phyloP scores from a whole-genome alignment of 768 basidiomycete species.

The Mrakia frigida region DNA sequence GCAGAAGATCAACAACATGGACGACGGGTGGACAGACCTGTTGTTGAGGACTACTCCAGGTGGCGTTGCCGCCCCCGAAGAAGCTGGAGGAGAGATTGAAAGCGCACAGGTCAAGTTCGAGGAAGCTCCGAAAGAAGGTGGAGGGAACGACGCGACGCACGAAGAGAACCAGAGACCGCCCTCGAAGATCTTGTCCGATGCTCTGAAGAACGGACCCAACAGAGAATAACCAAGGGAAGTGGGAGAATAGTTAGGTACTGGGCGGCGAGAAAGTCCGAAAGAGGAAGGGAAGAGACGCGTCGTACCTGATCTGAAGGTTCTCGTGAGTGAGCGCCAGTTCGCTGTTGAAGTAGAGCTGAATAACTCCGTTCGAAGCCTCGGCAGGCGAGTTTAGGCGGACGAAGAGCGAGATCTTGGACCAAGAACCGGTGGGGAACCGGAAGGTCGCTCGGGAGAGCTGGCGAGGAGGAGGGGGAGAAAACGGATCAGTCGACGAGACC shows the following conservation, averaged over 20 bases:
- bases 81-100: constrained; percentile 7
- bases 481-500: background rate
- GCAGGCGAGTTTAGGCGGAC: constrained; percentile 68
- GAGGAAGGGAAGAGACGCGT: too few species aligned
- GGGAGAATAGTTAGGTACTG: background rate
- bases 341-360: constrained; percentile 50
- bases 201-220: too few species aligned
- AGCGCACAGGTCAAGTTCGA: background rate
- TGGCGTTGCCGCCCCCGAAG: constrained; percentile 25
- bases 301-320: constrained; percentile 58
- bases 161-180: constrained; percentile 50
- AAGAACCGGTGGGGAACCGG: constrained; percentile 46
- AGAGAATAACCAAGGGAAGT: too few species aligned
- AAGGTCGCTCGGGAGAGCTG: constrained; percentile 25
- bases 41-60: background rate
- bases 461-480: background rate
- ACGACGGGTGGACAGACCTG: background rate
- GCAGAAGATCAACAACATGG: background rate
- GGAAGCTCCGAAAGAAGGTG: background rate
- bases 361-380: constrained; percentile 65
- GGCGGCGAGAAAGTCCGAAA: background rate
- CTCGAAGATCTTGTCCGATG: constrained; percentile 48
- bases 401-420: constrained; percentile 65
- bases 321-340: constrained; percentile 61
- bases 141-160: background rate